A percentile compares a stretch with the other conserved stretches of the same genome.
These are phyloP conservation scores for Lasiodiplodia sp. DNA, from an alignment of 2,329 filamentous ascomycete genomes.

Conservation along the genomic window DNA sequence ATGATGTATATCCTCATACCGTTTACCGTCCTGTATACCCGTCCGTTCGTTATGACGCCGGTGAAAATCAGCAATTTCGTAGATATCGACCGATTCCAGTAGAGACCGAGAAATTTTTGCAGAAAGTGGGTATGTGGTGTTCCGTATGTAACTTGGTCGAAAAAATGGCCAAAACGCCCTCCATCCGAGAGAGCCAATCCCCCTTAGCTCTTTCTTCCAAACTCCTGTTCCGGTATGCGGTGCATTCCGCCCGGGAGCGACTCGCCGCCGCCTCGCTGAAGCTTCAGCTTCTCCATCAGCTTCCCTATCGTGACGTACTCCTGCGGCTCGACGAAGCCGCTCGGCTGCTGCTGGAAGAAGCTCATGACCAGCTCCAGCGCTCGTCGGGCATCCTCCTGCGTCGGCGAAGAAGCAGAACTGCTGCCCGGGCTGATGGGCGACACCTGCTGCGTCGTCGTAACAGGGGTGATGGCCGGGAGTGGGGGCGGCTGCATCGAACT, in stretches of 20 bases:
- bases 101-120: slow-evolving; percentile 19
- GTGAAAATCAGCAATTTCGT: slow-evolving; percentile 21
- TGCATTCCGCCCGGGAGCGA: slow-evolving; percentile 42
- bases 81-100: slow-evolving; percentile 29
- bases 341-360: slow-evolving; percentile 77
- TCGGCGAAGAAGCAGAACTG: slow-evolving; percentile 66
- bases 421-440: slow-evolving; percentile 33
- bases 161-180: background rate
- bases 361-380: slow-evolving; percentile 82
- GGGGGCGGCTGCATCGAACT: slow-evolving; percentile 56
- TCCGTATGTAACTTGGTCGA: slow-evolving; percentile 18
- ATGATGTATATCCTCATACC: slow-evolving; percentile 27
- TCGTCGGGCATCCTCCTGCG: slow-evolving; percentile 83
- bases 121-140: slow-evolving; percentile 14
- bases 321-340: slow-evolving; percentile 74
- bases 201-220: slow-evolving; percentile 22
- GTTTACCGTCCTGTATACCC: slow-evolving; percentile 25
- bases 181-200: background rate
- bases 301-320: slow-evolving; percentile 82
- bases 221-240: slow-evolving; percentile 42
- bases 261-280: slow-evolving; percentile 61
- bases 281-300: slow-evolving; percentile 83
- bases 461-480: slow-evolving; percentile 50
- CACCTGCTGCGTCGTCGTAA: slow-evolving; percentile 34
- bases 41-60: slow-evolving; percentile 25